Conservation (phyloP, 208 protist genomes). For the Acanthamoeba sp. region DNA sequence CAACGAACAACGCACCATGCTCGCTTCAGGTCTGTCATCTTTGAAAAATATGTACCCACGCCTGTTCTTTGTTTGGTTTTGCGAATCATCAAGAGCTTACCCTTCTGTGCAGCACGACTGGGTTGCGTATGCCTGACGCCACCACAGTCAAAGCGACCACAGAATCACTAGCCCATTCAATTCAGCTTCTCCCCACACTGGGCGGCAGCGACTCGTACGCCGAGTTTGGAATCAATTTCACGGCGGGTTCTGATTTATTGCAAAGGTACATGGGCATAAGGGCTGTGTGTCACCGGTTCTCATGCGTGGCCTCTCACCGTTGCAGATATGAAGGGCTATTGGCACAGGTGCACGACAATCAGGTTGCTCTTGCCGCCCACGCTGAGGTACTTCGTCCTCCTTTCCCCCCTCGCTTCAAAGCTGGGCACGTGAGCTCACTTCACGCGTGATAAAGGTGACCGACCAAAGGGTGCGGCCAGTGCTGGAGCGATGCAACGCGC, state of each 20-base stretch:
- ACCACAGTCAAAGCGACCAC: not conserved
- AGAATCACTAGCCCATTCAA: constrained; percentile 1
- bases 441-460: not conserved
- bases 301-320: not conserved
- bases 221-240: constrained; percentile 37
- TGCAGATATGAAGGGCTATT: constrained; percentile 48
- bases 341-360: constrained; percentile 50
- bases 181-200: not conserved
- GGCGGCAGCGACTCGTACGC: constrained; percentile 1
- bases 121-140: not conserved
- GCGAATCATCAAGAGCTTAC: not conserved
- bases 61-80: no score
- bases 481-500: constrained; percentile 51
- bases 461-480: constrained; percentile 17
- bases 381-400: not conserved
- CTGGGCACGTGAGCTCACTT: not conserved
- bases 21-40: not conserved
- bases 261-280: not conserved
- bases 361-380: constrained; percentile 46
- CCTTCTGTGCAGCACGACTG: not conserved
- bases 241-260: constrained; percentile 15
- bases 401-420: not conserved
- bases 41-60: constrained; percentile 51
- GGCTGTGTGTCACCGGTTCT: not conserved
- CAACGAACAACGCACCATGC: not conserved